Percentiles rank a stretch among this genome's conserved stretches.
Evolutionary conservation across 1,284 basidiomycete genomes (phyloP).

Genomic region (Sporisorium sorghi): DNA sequence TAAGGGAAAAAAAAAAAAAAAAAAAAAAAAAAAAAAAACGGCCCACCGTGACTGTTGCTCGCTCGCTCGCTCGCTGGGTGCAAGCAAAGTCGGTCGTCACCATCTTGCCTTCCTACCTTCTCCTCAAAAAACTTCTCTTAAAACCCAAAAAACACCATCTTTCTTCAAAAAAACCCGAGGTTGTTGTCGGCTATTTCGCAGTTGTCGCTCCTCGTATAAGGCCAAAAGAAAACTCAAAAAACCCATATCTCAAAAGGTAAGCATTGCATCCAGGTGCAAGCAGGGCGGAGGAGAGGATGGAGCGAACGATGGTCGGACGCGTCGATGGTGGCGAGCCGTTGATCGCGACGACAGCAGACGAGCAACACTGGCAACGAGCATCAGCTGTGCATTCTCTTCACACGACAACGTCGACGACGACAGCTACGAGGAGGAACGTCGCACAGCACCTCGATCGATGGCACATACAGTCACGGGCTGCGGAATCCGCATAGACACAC

Average conservation of each 20-base stretch:
- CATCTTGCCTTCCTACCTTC: constrained; percentile 39
- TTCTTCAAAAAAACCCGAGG: constrained; percentile 38
- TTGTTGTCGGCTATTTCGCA: constrained; percentile 27
- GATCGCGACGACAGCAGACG: constrained; percentile 6
- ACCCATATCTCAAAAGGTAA: constrained; percentile 46
- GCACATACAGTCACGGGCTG: not conserved
- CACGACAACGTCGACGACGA: not conserved
- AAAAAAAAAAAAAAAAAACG: not conserved
- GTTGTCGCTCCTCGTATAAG: constrained; percentile 44
- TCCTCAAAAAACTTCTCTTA: constrained; percentile 41
- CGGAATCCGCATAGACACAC: not conserved
- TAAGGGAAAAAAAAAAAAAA: too few species aligned
- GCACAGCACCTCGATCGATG: not conserved
- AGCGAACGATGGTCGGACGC: not conserved
- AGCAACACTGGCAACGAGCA: not conserved
- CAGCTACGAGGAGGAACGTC: not conserved
- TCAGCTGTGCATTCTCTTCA: not conserved
- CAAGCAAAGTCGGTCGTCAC: constrained; percentile 6
- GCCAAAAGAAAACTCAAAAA: constrained; percentile 41
- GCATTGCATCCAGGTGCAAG: constrained; percentile 1
- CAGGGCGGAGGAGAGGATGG: not conserved
- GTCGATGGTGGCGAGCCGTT: not conserved
- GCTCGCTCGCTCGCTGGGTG: constrained; percentile 4
- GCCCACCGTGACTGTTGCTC: constrained; percentile 6
- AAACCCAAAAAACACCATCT: constrained; percentile 53